phyloP scores from a whole-genome alignment of 129 eudicot genomes.

The Scalesia atractyloides region DNA sequence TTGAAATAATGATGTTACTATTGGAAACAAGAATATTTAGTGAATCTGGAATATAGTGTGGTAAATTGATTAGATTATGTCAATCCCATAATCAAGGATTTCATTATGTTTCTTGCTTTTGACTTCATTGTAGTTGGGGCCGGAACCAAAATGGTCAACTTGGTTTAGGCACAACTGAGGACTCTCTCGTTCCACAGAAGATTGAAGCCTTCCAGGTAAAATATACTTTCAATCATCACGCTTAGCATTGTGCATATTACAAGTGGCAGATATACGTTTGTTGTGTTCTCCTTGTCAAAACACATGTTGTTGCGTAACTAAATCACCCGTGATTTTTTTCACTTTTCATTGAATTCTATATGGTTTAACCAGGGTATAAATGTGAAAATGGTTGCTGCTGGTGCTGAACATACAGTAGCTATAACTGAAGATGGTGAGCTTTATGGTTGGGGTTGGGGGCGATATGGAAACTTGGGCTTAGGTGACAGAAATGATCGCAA shows the following conservation, averaged over 20 bases:
- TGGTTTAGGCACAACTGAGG: constrained; percentile 93
- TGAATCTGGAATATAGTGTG: background rate
- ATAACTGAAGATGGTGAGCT: constrained; percentile 91
- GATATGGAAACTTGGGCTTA: constrained; percentile 95
- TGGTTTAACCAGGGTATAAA: constrained; percentile 61
- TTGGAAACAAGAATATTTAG: background rate
- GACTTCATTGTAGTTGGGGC: constrained; percentile 73
- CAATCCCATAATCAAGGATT: background rate
- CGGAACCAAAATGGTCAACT: constrained; percentile 99
- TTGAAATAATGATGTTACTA: no score
- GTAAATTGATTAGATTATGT: background rate
- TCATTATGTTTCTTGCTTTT: constrained; percentile 21
- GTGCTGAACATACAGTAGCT: constrained; percentile 99
- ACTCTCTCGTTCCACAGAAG: constrained; percentile 83
- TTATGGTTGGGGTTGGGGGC: constrained; percentile 99
- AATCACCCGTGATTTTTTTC: background rate
- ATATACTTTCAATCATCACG: constrained; percentile 6
- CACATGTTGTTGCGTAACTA: background rate
- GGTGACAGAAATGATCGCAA: constrained; percentile 93
- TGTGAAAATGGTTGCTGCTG: constrained; percentile 99
- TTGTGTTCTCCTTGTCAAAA: background rate
- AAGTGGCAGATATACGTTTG: background rate
- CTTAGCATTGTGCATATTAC: background rate
- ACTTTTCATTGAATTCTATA: constrained; percentile 9
- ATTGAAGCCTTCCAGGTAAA: constrained; percentile 85